Base-by-base conservation (phyloP, 1,284 basidiomycete species). In the Meira nashicola region DNA sequence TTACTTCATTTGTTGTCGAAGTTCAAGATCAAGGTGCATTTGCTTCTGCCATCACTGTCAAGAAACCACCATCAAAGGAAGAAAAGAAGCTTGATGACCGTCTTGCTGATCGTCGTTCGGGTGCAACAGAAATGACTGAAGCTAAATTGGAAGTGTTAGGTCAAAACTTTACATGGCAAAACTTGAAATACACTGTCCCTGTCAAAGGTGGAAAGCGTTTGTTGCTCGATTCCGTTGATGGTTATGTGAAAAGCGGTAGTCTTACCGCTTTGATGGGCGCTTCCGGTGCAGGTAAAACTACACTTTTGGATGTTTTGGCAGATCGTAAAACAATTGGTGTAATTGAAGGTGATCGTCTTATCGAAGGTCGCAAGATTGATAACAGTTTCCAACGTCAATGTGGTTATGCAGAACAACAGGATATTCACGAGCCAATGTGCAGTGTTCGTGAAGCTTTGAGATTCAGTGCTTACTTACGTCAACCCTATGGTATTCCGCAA, bases 381-480 rank as follows among this genome's bases (percentile, higher is more conserved):
- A 67, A 80, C 11, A 87, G 89, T 65, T 93, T 92, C 83, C 86
- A 87, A 71, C 80, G 84, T 58, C 82, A 82, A 44, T 84, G 83
- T 43, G 84, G 82, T 46, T 75, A 71, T 50, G 89, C 88, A 39
- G 88, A 91, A 73, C 90, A 92, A 79, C 87, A 88, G 84, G 90
- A 93, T 71, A 67, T 76, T 37, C 91, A 93, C 77, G 89, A 91
- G 78, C 87, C 85, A 63, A 90, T 88, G 11, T 85, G 90, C 5
- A 84, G 87, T 7, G 90, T 94, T 7, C 84, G 89, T 28, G 91
- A 95, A 73, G 89, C 91, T 0, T 80, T 95, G 0, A 80, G 84
- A 21, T 92, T 93, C 80, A 89, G 87, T 9, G 91, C 91, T 0
- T 82, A 86, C 63, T 81, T 94, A 6, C 86, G 91, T 25, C 91